A percentile compares a stretch with the other conserved stretches of the same genome.
phyloP scores from a whole-genome alignment of 805 yeast genomes.

The Starmera dryadoides region DNA sequence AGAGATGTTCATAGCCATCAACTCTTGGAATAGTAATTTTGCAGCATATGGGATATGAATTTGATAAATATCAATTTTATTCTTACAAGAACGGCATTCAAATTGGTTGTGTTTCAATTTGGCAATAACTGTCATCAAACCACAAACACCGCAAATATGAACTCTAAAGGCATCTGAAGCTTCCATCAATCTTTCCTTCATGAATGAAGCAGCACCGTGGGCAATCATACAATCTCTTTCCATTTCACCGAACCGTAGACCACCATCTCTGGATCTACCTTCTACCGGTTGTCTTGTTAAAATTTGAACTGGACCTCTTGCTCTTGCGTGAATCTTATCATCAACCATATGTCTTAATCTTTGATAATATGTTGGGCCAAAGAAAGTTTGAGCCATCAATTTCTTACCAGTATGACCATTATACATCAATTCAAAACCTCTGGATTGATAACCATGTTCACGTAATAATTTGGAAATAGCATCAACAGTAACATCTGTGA shows the following conservation, averaged over 20 bases:
- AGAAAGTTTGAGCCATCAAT: constrained; percentile 95
- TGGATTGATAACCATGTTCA: constrained; percentile 94
- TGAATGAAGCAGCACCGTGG: constrained; percentile 97
- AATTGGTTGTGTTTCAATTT: constrained; percentile 95
- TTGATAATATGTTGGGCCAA: constrained; percentile 99
- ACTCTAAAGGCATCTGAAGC: constrained; percentile 99
- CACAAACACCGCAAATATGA: constrained; percentile 97
- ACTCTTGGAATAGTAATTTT: constrained; percentile 93
- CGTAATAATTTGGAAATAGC: constrained; percentile 88
- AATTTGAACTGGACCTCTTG: constrained; percentile 98
- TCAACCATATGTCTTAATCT: constrained; percentile 99
- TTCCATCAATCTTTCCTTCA: constrained; percentile 97
- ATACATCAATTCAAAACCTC: constrained; percentile 98
- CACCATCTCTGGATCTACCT: constrained; percentile 99
- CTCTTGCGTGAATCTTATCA: constrained; percentile 98
- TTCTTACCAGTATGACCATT: constrained; percentile 99
- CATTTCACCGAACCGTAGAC: constrained; percentile 98
- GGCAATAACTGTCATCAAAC: constrained; percentile 96
- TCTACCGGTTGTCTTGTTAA: constrained; percentile 98
- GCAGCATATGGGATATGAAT: constrained; percentile 98
- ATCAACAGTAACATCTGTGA: constrained; percentile 96
- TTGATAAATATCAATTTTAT: constrained; percentile 96
- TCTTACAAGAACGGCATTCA: constrained; percentile 97
- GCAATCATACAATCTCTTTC: constrained; percentile 99
- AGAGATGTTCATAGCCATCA: constrained; percentile 98